A percentile compares a stretch with the other conserved stretches of the same genome.
phyloP scores from a whole-genome alignment of 164 flowering plant genomes.

The Saururus chinensis region DNA sequence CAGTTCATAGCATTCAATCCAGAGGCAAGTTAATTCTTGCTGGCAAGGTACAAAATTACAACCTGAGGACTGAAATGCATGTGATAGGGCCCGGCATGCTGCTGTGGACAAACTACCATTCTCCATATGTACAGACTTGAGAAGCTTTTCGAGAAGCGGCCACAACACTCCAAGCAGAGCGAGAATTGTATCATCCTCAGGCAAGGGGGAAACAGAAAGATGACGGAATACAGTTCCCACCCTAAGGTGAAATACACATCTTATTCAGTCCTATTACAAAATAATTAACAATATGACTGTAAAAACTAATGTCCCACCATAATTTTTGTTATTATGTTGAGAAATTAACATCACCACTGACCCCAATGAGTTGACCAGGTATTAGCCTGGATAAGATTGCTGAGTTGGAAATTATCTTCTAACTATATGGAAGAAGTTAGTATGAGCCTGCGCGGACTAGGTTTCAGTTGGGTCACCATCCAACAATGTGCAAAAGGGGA shows the following conservation, averaged over 20 bases:
- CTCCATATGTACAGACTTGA: conserved; percentile 65
- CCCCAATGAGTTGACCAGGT: no score
- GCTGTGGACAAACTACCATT: conserved; percentile 61
- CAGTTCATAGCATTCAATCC: neutral
- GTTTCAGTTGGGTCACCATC: no score
- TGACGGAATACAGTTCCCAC: conserved; percentile 77
- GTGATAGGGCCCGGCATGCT: conserved; percentile 92
- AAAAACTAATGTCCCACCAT: no score
- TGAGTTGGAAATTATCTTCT: no score
- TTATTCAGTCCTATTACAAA: no score
- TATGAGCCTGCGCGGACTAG: no score
- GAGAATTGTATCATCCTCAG: conserved; percentile 47
- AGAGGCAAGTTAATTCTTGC: neutral
- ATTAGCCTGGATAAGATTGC: no score
- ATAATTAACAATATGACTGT: no score
- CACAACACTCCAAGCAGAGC: conserved; percentile 58
- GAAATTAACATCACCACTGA: no score
- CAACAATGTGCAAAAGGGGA: no score
- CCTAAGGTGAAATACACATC: conserved; percentile 32
- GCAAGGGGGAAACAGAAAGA: conserved; percentile 34
- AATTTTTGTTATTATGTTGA: no score
- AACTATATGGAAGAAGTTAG: no score
- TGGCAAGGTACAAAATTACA: neutral
- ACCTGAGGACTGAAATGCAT: conserved; percentile 85
- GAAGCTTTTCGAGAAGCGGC: conserved; percentile 79